Conservation (phyloP, 192 early-diverging fungal genomes). For the Podila epigama region DNA sequence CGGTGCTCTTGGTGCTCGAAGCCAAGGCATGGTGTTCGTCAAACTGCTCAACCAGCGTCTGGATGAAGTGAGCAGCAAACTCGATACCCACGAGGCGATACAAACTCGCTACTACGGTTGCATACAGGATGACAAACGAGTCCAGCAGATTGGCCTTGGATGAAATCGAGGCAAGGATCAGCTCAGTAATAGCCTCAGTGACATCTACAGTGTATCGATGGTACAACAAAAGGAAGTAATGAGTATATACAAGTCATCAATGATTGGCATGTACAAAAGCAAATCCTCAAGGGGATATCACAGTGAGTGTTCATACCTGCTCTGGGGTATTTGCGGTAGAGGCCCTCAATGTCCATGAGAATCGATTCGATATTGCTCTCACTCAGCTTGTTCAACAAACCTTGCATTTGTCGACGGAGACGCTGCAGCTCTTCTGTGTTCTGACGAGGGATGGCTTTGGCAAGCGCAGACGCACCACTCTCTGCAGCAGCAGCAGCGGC, state of each 20-base stretch:
- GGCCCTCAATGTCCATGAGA: slow-evolving; percentile 78
- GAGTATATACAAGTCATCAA: too few relatives aligned
- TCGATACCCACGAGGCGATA: slow-evolving; percentile 87
- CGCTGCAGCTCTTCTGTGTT: slow-evolving; percentile 77
- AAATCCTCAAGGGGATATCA: slow-evolving; percentile 6
- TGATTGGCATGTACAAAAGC: neutral
- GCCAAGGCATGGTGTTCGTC: slow-evolving; percentile 62
- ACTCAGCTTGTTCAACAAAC: slow-evolving; percentile 89
- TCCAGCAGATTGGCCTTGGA: slow-evolving; percentile 89
- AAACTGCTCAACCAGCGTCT: slow-evolving; percentile 76
- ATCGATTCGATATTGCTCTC: slow-evolving; percentile 94
- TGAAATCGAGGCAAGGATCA: slow-evolving; percentile 79
- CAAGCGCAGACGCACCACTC: slow-evolving; percentile 27
- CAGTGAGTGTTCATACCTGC: slow-evolving; percentile 56
- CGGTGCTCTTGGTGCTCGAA: slow-evolving; percentile 47
- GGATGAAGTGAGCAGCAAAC: slow-evolving; percentile 80
- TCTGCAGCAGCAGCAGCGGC: slow-evolving; percentile 28
- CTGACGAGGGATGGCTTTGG: slow-evolving; percentile 37
- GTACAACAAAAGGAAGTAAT: too few relatives aligned
- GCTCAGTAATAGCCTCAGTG: slow-evolving; percentile 80
- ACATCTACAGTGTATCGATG: slow-evolving; percentile 65
- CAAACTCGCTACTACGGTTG: slow-evolving; percentile 82
- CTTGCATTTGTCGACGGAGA: slow-evolving; percentile 83
- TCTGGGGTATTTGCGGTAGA: slow-evolving; percentile 72
- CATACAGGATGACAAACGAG: slow-evolving; percentile 90